Conservation (phyloP, 179 eudicot genomes). For the Actinidia chinensis region DNA sequence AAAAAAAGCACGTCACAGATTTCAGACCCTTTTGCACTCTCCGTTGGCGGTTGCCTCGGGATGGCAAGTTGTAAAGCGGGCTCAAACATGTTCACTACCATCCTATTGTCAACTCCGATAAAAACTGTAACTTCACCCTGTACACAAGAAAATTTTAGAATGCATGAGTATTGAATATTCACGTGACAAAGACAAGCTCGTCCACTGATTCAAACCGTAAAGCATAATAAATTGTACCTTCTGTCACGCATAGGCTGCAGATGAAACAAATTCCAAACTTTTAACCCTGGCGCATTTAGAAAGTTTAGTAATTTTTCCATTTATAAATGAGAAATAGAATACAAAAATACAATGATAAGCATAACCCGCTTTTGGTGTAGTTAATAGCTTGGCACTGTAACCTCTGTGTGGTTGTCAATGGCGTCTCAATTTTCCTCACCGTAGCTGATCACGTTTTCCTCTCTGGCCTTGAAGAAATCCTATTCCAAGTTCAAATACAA, state of each 20-base stretch:
- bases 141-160: slow-evolving; percentile 13
- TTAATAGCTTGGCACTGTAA: slow-evolving; percentile 97
- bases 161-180: background rate
- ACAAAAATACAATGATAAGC: slow-evolving; percentile 1
- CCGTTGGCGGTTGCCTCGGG: slow-evolving; percentile 66
- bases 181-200: background rate
- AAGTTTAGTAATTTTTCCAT: background rate
- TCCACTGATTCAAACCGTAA: background rate
- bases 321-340: background rate
- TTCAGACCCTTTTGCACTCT: slow-evolving; percentile 65
- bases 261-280: slow-evolving; percentile 99
- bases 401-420: slow-evolving; percentile 74
- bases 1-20: slow-evolving; percentile 3
- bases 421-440: slow-evolving; percentile 86
- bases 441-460: slow-evolving; percentile 92
- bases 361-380: slow-evolving; percentile 92
- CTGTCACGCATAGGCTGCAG: slow-evolving; percentile 99
- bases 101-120: slow-evolving; percentile 94
- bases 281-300: slow-evolving; percentile 48
- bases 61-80: slow-evolving; percentile 84
- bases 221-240: slow-evolving; percentile 48
- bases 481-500: slow-evolving; percentile 24
- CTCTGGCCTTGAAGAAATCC: slow-evolving; percentile 99
- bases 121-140: slow-evolving; percentile 98
- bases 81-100: slow-evolving; percentile 94